Base-by-base conservation (phyloP, 192 early-diverging fungal genomes). In the Coemansia sp. region DNA sequence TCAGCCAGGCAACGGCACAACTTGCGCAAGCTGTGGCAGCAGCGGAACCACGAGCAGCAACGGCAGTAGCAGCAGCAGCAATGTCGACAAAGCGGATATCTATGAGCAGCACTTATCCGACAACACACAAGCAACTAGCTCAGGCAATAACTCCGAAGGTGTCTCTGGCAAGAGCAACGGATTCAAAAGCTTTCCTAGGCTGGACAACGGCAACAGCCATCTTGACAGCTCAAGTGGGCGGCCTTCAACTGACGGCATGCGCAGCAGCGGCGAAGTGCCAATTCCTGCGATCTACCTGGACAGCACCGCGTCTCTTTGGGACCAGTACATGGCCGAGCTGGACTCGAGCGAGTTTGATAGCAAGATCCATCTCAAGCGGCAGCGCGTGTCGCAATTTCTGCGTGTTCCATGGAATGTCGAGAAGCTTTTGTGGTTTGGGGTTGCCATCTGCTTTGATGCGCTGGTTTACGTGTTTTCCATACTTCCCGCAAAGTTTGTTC, bases 401-500 rank as follows among this genome's bases (percentile, higher is more conserved):
- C 87, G 79, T 15, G 92, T 98, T 15, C 96, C 96, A 3, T 87
- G 83, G 56, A 91, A 95, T 56, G 86, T 97, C 60, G 96, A 98
- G 73, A 97, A 95, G 91, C 87, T 98, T 65, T 85, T 98, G 86
- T 85, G 88, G 32, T 93, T 98, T 85, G 98, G 98, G 15, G 91
- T 90, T 39, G 78, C 94, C 34, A 91, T 98, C 8, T 97, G 95
- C 65, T 78, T 98, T 38, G 98, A 99, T 72, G 94, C 97, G 14
- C 95, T 99, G 66, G 77, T 99, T 5, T 94, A 96, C 68, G 92
- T 93, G 1, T 96, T 98, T 72, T 96, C 98, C 0, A 95, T 98
- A 54, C 72, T 99, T 17, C 98, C 98, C 0, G 78, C 94, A 12
- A 88, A 95, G 18, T 91, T 98, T 65, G 51, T 88, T 9, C 77